Evolutionary conservation across 371 early-diverging fungal genomes (phyloP), one percentile per base, ranked within the genome.

Genomic region (Mortierella sp.): DNA sequence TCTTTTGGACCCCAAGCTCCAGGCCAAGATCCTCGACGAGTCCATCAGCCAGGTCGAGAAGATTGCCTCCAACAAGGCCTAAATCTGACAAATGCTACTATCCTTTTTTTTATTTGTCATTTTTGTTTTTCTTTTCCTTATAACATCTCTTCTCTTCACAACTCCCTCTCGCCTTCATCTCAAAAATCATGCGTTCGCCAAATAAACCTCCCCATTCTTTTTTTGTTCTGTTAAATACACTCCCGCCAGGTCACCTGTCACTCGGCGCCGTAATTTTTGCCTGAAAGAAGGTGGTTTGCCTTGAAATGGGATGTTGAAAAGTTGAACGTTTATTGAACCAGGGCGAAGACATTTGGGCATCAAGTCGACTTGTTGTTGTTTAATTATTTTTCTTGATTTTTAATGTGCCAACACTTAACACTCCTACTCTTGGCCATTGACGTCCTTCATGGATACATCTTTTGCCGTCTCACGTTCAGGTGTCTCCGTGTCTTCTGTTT

Each of bases 1-100:
- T 82, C 92, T 98, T 57, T 80, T 91, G 82, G 96, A 95, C 89
- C 95, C 97, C 85, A 94, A 95, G 90, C 86, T 91, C 64, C 89
- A 89, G 88, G 72, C 82, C 85, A 83, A 88, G 82, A 86, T 89
- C 79, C 72, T 89, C 76, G 82, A 77, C 80, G 88, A 89, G 81
- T 87, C 86, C 74, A 82, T 89, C 82, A 81, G 78, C 77, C 88
- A 89, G 80, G 87, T 89, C 79, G 89, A 89, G 85, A 83, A 84
- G 85, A 82, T 88, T 50, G 84, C 84, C 59, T 77, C 78, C 71
- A 73, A 81, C 80, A 86, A 86, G 86, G 82, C 86, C 55, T 86
- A 86, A 82, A 75, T 75, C 51, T 44, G 51, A 61, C 34, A 46
- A 50, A 26, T 57, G n/a, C 34, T 71, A 3, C 19, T 13, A 34